Base-by-base conservation (phyloP, 2,329 filamentous ascomycete genomes). In the Aspergillus hortae region DNA sequence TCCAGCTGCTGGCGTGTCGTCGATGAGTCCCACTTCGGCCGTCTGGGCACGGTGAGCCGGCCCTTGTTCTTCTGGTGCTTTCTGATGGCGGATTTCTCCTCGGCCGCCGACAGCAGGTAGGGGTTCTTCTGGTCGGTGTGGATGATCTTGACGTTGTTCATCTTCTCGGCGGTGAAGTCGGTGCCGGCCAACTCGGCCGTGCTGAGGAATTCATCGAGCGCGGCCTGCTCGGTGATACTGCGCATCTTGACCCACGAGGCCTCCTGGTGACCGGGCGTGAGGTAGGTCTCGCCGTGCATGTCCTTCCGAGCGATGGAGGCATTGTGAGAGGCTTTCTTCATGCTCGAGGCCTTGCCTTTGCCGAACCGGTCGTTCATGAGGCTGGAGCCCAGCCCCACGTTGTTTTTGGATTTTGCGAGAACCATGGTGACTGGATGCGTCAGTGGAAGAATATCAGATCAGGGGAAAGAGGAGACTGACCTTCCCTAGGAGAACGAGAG, bases 171-270 rank as follows among this genome's bases (percentile, higher is more conserved):
- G 1, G 92, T 97, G 73, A 99, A 99, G 70, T 99, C 94, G 60
- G 94, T 99, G 59, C 91, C 92, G n/a, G 94, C 94, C 62, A 99
- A 79, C 75, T 97, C 92, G 57, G 94, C 95, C 1, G 94, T 99
- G 52, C 88, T 89, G 58, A 99, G 78, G 72, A 99, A 99, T 73
- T 99, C 94, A 72, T 99, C 94, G 56, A 99, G 84, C 42, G 92
- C 92, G 61, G 88, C 92, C 74, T 99, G 94, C 78, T 99, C 90
- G 4, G 94, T 99, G 62, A 99, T 89, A 71, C 90, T 96, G 77
- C 92, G 90, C 94, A 99, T 97, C 80, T 97, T 99, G 68, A 97
- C 90, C 91, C 92, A 99, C 62, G 90, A 82, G 33, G 92, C 94
- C 76, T 97, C 92, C 69, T 95, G 86, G 62, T 85, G 86, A 59